Conservation (phyloP, 2,329 filamentous ascomycete species). For the Fusarium caatingaense region DNA sequence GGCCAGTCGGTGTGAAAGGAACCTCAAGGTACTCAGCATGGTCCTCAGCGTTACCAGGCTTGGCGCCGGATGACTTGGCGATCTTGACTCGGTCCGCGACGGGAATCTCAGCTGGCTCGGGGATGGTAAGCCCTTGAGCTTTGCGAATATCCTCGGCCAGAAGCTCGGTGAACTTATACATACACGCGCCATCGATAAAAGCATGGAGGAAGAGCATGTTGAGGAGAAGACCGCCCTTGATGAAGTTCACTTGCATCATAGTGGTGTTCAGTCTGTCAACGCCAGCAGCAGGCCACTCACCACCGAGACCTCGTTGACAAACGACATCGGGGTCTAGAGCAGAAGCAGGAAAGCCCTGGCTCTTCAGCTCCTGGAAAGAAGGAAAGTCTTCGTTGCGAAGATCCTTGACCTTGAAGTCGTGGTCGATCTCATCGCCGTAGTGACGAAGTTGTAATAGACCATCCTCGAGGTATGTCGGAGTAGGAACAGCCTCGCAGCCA, state of each 20-base stretch:
- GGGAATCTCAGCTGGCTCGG: neutral
- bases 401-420: constrained; percentile 21
- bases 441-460: constrained; percentile 13
- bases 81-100: constrained; percentile 2
- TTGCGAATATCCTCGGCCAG: constrained; percentile 9
- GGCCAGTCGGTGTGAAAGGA: constrained; percentile 5
- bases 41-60: constrained; percentile 9
- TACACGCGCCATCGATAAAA: neutral
- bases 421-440: constrained; percentile 19
- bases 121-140: neutral
- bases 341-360: neutral
- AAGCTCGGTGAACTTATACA: constrained; percentile 22
- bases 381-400: constrained; percentile 10
- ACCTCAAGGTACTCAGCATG: constrained; percentile 13
- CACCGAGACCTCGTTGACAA: constrained; percentile 13
- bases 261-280: constrained; percentile 10
- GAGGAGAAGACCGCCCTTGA: constrained; percentile 4
- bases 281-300: constrained; percentile 19
- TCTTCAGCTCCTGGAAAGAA: constrained; percentile 10
- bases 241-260: constrained; percentile 13
- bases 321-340: constrained; percentile 10
- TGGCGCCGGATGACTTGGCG: constrained; percentile 3
- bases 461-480: neutral
- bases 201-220: constrained; percentile 17
- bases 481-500: constrained; percentile 10